phyloP scores from a whole-genome alignment of 768 basidiomycete genomes.

The Auriscalpium vulgare region DNA sequence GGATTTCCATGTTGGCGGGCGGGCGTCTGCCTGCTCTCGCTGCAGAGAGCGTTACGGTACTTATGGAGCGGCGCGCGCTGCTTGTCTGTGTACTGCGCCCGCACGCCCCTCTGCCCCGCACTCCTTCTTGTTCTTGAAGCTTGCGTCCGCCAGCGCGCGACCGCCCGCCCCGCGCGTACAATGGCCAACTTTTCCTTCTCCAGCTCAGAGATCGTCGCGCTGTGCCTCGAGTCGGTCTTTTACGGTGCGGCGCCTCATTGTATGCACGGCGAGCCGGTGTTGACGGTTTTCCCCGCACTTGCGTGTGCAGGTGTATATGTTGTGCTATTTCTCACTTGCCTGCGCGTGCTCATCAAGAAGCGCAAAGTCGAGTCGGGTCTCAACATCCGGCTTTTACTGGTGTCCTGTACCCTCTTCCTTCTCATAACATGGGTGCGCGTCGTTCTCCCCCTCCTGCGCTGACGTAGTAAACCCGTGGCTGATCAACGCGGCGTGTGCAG shows the following conservation, averaged over 20 bases:
- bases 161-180: neutral
- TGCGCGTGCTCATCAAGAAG: constrained; percentile 8
- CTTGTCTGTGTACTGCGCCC: neutral
- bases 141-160: neutral
- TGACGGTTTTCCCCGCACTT: neutral
- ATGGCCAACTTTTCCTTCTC: constrained; percentile 3
- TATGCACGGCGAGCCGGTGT: too few species aligned
- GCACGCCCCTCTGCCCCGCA: neutral
- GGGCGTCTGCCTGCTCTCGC: neutral
- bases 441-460: neutral
- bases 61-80: neutral
- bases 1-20: neutral
- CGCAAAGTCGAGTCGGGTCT: constrained; percentile 2
- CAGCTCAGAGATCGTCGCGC: constrained; percentile 5
- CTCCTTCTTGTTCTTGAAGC: neutral
- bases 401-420: constrained; percentile 2
- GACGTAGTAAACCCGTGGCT: neutral
- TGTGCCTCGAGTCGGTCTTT: constrained; percentile 7
- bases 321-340: constrained; percentile 3
- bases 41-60: neutral
- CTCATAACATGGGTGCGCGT: constrained; percentile 11
- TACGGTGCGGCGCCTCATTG: constrained; percentile 1
- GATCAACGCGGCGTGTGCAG: neutral
- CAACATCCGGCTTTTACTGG: constrained; percentile 5
- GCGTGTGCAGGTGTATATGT: constrained; percentile 7